Percentiles rank a stretch among this genome's conserved stretches.
These are phyloP conservation scores for Ganoderma boninense DNA, from an alignment of 1,284 basidiomycete species.

Conservation along the genomic window DNA sequence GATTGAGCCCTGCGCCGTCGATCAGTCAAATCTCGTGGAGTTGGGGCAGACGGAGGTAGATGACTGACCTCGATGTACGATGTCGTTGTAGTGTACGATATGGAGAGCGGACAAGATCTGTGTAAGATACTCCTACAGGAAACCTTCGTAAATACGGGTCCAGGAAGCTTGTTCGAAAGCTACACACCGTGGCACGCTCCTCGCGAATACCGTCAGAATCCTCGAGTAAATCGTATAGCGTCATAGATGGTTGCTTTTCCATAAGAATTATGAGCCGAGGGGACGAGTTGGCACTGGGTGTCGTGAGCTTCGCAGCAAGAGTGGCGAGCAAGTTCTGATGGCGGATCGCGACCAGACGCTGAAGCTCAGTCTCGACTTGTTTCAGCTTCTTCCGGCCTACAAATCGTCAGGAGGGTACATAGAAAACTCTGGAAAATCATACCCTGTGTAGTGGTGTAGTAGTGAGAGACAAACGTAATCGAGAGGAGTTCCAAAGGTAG, in stretches of 20 bases:
- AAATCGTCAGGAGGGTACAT: slow-evolving; percentile 1
- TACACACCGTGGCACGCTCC: slow-evolving; percentile 66
- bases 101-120: slow-evolving; percentile 76
- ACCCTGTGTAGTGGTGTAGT: slow-evolving; percentile 74
- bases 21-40: neutral
- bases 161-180: neutral
- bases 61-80: slow-evolving; percentile 70
- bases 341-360: slow-evolving; percentile 61
- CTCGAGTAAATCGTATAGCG: slow-evolving; percentile 71
- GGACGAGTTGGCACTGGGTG: slow-evolving; percentile 54
- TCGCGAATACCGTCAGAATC: slow-evolving; percentile 73
- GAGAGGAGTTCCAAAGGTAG: slow-evolving; percentile 72
- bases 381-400: slow-evolving; percentile 70
- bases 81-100: slow-evolving; percentile 64
- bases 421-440: neutral
- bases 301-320: slow-evolving; percentile 68
- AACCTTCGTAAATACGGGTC: neutral
- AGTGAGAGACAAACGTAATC: slow-evolving; percentile 68
- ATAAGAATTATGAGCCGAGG: slow-evolving; percentile 68
- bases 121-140: slow-evolving; percentile 66
- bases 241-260: slow-evolving; percentile 71
- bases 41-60: too few species aligned
- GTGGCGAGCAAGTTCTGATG: slow-evolving; percentile 69
- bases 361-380: slow-evolving; percentile 70
- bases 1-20: slow-evolving; percentile 55